Conservation (phyloP, 1,284 basidiomycete genomes). For the Mycena citricolor region DNA sequence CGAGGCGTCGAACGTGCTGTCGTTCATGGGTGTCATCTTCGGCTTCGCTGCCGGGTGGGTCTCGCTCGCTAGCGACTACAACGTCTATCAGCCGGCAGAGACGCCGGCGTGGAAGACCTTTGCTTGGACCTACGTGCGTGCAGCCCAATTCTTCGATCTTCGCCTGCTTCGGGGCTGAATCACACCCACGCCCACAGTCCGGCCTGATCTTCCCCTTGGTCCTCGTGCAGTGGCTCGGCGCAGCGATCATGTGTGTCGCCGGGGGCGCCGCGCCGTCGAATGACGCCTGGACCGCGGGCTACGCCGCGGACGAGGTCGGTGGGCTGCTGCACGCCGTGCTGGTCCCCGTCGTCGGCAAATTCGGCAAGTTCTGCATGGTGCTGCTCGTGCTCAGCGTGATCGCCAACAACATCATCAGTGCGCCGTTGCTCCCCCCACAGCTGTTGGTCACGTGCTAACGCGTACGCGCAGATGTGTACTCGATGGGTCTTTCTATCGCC, state of each 20-base stretch:
- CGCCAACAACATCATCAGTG: conserved; percentile 24
- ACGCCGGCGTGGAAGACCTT: conserved; percentile 23
- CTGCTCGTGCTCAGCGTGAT: conserved; percentile 56
- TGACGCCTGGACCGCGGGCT: conserved; percentile 65
- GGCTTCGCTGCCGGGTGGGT: conserved; percentile 23
- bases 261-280: conserved; percentile 56
- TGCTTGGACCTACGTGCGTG: conserved; percentile 19
- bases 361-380: conserved; percentile 87
- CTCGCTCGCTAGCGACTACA: conserved; percentile 23
- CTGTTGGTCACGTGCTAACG: background rate
- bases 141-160: background rate
- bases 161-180: background rate
- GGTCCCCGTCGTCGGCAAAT: conserved; percentile 58
- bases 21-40: conserved; percentile 23
- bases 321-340: conserved; percentile 81
- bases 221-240: conserved; percentile 73
- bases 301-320: conserved; percentile 60
- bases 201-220: conserved; percentile 75
- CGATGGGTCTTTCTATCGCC: conserved; percentile 22
- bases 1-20: conserved; percentile 22
- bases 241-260: conserved; percentile 45
- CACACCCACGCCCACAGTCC: too few species aligned
- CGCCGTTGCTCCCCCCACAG: conserved; percentile 1
- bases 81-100: conserved; percentile 22
- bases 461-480: conserved; percentile 18